phyloP scores from a whole-genome alignment of 202 grass and related monocot genomes.

The Zoysia matrella region DNA sequence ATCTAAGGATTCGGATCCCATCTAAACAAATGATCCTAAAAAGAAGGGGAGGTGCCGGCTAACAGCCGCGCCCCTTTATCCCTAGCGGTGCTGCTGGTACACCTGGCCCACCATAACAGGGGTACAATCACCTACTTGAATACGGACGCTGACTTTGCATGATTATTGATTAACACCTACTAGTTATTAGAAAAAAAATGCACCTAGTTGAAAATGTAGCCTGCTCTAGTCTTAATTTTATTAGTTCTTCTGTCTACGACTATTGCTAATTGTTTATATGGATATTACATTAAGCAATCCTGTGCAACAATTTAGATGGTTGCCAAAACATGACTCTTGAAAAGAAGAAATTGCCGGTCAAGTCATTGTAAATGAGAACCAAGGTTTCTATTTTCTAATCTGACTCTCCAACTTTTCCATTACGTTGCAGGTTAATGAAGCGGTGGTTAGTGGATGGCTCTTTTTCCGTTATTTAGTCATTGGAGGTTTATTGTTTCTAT shows the following conservation, averaged over 20 bases:
- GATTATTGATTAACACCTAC: background rate
- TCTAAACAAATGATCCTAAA: no score
- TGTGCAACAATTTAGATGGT: constrained; percentile 10
- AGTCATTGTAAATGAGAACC: constrained; percentile 3
- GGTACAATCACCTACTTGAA: background rate
- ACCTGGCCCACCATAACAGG: no score
- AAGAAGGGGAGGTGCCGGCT: no score
- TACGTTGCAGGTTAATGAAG: constrained; percentile 84
- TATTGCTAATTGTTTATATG: constrained; percentile 15
- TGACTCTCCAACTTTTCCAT: constrained; percentile 26
- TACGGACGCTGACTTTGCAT: background rate
- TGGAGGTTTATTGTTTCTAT: constrained; percentile 67
- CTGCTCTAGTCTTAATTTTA: no score
- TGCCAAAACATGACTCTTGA: constrained; percentile 4
- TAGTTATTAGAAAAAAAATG: no score
- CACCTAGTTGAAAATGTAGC: no score
- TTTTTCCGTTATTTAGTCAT: constrained; percentile 99
- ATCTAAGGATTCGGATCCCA: no score
- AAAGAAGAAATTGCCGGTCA: constrained; percentile 17
- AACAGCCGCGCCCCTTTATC: no score
- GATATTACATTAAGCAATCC: background rate
- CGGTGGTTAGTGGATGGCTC: constrained; percentile 97
- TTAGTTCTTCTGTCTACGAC: constrained; percentile 7
- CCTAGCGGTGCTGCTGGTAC: no score
- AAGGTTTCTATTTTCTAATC: constrained; percentile 23